Evolutionary conservation across 2,329 filamentous ascomycete genomes (phyloP).

Genomic region (Hypoxylon sp.): DNA sequence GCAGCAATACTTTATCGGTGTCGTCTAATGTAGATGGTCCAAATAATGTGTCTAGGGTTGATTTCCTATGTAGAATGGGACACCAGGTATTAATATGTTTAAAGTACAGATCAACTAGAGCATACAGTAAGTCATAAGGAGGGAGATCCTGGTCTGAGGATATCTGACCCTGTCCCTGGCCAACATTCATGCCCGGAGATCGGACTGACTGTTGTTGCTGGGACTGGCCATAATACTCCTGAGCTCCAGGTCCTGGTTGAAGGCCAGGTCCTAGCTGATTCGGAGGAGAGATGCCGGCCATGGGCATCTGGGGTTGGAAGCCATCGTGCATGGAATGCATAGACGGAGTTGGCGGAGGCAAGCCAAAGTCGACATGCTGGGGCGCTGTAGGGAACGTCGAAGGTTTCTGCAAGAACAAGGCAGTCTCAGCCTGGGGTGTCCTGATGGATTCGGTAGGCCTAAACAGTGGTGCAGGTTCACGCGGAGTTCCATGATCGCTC

Average conservation of each 20-base stretch:
- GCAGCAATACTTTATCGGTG: constrained; percentile 84
- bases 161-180: constrained; percentile 62
- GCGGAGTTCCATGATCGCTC: constrained; percentile 71
- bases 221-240: constrained; percentile 65
- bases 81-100: constrained; percentile 88
- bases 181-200: constrained; percentile 70
- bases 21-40: constrained; percentile 82
- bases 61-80: constrained; percentile 88
- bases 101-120: constrained; percentile 82
- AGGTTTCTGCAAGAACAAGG: constrained; percentile 74
- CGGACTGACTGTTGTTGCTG: constrained; percentile 64
- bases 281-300: constrained; percentile 59
- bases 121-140: constrained; percentile 80
- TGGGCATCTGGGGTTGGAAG: constrained; percentile 62
- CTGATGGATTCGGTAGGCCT: constrained; percentile 65
- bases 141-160: constrained; percentile 77
- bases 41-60: constrained; percentile 86
- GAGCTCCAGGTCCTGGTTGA: constrained; percentile 60
- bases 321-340: constrained; percentile 63
- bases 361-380: constrained; percentile 66
- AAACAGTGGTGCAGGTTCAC: constrained; percentile 64
- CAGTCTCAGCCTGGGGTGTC: constrained; percentile 70
- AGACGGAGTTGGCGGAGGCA: constrained; percentile 62
- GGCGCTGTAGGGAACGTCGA: constrained; percentile 63
- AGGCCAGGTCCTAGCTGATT: constrained; percentile 55